Evolutionary conservation across 2,329 filamentous ascomycete genomes (phyloP).

Genomic region (Salinomyces thailandicus): DNA sequence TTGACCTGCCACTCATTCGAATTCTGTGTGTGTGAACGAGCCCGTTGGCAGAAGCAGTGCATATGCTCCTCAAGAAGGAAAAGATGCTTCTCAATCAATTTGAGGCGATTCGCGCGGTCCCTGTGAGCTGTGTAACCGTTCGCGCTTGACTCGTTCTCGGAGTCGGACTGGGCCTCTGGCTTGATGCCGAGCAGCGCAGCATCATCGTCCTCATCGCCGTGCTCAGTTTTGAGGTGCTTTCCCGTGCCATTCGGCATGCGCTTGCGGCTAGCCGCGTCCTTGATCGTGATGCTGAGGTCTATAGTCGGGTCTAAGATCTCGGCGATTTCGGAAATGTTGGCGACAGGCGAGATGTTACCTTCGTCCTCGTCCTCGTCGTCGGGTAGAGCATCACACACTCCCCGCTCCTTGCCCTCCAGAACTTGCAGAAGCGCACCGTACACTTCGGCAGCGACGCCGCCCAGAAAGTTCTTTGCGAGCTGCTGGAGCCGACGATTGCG

Average conservation of each 20-base stretch:
- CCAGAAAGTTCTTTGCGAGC: constrained; percentile 60
- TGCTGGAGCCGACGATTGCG: constrained; percentile 67
- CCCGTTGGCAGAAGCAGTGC: constrained; percentile 57
- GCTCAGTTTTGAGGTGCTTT: constrained; percentile 19
- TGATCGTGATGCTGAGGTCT: constrained; percentile 27
- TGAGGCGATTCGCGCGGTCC: constrained; percentile 36
- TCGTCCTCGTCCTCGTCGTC: constrained; percentile 20
- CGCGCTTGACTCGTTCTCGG: constrained; percentile 15
- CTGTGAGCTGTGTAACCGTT: constrained; percentile 19
- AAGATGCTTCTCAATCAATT: constrained; percentile 62
- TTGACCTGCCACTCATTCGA: constrained; percentile 73
- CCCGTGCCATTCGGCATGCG: constrained; percentile 14
- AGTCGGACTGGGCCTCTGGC: constrained; percentile 17
- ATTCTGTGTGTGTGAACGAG: constrained; percentile 48
- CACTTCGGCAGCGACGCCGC: constrained; percentile 63
- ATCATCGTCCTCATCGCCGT: constrained; percentile 13
- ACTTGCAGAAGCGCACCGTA: constrained; percentile 64
- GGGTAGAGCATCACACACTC: constrained; percentile 54
- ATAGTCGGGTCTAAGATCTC: constrained; percentile 31
- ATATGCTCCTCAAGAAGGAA: constrained; percentile 59
- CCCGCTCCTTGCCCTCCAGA: constrained; percentile 56
- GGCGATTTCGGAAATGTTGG: constrained; percentile 32
- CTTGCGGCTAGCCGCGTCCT: constrained; percentile 13
- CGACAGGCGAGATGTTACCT: constrained; percentile 25
- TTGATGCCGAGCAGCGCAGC: constrained; percentile 22